phyloP scores from a whole-genome alignment of 352 stramenopile species.

The Globisporangium irregulare region DNA sequence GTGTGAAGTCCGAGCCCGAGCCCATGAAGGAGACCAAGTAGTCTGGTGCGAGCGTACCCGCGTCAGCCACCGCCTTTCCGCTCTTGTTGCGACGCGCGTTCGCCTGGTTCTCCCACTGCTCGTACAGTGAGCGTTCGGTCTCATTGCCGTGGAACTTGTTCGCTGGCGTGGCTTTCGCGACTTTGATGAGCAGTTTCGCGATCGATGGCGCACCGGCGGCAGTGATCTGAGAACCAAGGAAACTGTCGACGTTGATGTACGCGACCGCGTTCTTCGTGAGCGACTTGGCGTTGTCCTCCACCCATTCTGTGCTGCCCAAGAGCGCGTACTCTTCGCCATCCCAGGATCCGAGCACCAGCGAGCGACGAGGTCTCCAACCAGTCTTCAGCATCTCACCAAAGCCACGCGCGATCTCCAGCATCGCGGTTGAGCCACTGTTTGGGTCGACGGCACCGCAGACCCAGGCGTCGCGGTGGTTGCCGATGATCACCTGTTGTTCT shows the following conservation, averaged over 20 bases:
- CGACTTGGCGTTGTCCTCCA: slow-evolving; percentile 52
- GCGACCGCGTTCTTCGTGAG: slow-evolving; percentile 58
- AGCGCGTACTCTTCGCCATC: slow-evolving; percentile 85
- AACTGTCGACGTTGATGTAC: slow-evolving; percentile 86
- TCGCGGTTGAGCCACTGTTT: slow-evolving; percentile 68
- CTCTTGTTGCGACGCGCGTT: slow-evolving; percentile 22
- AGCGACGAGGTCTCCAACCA: slow-evolving; percentile 68
- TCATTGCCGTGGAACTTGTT: slow-evolving; percentile 38
- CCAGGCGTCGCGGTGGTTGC: slow-evolving; percentile 92
- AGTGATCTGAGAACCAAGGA: slow-evolving; percentile 48
- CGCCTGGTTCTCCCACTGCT: slow-evolving; percentile 35
- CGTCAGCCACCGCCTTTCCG: slow-evolving; percentile 13
- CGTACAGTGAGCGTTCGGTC: slow-evolving; percentile 29
- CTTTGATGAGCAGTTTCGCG: slow-evolving; percentile 47
- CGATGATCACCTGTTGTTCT: slow-evolving; percentile 78
- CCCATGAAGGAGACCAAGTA: slow-evolving; percentile 46
- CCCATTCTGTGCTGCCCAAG: slow-evolving; percentile 81
- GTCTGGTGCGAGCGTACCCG: slow-evolving; percentile 34
- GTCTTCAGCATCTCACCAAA: slow-evolving; percentile 57
- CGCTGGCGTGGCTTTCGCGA: slow-evolving; percentile 48
- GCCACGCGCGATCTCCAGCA: slow-evolving; percentile 83
- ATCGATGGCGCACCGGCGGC: slow-evolving; percentile 70
- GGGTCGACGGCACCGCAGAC: slow-evolving; percentile 87
- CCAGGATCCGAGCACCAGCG: slow-evolving; percentile 81
- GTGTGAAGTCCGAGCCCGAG: slow-evolving; percentile 61